These are phyloP conservation scores for Puccinia horiana DNA, from an alignment of 1,284 basidiomycete species.

Conservation along the genomic window DNA sequence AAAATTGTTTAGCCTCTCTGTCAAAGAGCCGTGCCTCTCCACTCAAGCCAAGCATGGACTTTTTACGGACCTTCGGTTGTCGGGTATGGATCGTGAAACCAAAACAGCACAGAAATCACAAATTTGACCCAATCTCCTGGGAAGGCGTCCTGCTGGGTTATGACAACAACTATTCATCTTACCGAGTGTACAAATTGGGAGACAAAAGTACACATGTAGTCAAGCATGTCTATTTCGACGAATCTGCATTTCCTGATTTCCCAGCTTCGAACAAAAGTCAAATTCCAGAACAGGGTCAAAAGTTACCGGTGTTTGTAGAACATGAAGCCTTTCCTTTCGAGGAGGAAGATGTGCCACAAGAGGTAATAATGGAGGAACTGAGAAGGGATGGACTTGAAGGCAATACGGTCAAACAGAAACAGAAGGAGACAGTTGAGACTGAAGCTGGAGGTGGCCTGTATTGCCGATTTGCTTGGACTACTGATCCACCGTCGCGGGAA, in stretches of 20 bases:
- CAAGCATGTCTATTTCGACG: slow-evolving; percentile 7
- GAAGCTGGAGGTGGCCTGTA: too few relatives aligned
- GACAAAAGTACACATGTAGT: not conserved
- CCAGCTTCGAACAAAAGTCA: not conserved
- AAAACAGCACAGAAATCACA: not conserved
- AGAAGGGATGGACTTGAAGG: too few relatives aligned
- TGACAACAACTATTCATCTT: not conserved
- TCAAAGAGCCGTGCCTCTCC: not conserved
- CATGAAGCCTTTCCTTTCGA: not conserved
- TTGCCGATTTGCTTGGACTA: too few relatives aligned
- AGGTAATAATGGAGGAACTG: too few relatives aligned
- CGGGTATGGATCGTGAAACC: not conserved
- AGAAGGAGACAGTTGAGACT: too few relatives aligned
- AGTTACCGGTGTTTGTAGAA: not conserved
- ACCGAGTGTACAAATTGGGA: not conserved
- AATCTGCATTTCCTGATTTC: not conserved
- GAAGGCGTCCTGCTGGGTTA: slow-evolving; percentile 16
- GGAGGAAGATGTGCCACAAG: not conserved
- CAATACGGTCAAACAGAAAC: too few relatives aligned
- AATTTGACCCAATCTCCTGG: not conserved
- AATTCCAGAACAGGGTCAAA: not conserved
- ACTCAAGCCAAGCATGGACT: not conserved
- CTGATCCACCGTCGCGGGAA: too few relatives aligned
- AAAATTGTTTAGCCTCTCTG: not conserved
- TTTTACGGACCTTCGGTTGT: slow-evolving; percentile 8